Percentiles rank a stretch among this genome's conserved stretches.
phyloP scores from a whole-genome alignment of 2,329 filamentous ascomycete genomes.

The Macrophomina tecta region DNA sequence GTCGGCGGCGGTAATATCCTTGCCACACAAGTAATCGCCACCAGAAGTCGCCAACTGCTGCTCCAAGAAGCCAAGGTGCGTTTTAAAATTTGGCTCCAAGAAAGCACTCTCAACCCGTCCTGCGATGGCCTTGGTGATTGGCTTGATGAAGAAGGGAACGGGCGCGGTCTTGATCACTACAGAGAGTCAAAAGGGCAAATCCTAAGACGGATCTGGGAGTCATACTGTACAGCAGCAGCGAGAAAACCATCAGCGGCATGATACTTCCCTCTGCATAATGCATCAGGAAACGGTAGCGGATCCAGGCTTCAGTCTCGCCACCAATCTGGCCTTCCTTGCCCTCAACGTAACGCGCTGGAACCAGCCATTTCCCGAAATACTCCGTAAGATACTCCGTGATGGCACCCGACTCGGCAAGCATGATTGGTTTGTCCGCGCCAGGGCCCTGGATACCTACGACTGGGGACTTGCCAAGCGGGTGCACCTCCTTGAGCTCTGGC shows the following conservation, averaged over 20 bases:
- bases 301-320: conserved; percentile 65
- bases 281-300: conserved; percentile 72
- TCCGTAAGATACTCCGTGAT: conserved; percentile 85
- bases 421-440: conserved; percentile 55
- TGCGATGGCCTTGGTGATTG: conserved; percentile 64
- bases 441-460: conserved; percentile 69
- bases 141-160: conserved; percentile 73
- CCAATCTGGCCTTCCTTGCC: conserved; percentile 62
- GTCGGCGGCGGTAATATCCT: conserved; percentile 57
- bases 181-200: background rate
- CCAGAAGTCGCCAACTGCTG: conserved; percentile 53
- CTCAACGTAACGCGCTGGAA: conserved; percentile 59
- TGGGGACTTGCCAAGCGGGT: conserved; percentile 88
- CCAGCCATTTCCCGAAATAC: conserved; percentile 60
- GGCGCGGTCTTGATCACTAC: conserved; percentile 56
- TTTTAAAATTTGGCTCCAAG: conserved; percentile 54
- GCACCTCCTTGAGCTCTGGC: conserved; percentile 74
- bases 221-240: conserved; percentile 66
- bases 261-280: conserved; percentile 86
- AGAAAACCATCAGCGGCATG: conserved; percentile 73
- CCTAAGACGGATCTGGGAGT: conserved; percentile 20
- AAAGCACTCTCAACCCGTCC: conserved; percentile 53
- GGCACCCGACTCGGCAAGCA: conserved; percentile 81
- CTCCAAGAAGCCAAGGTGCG: conserved; percentile 59
- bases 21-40: conserved; percentile 59